Base-by-base conservation (phyloP, 176 grass and related monocot genomes). In the Phragmites australis region DNA sequence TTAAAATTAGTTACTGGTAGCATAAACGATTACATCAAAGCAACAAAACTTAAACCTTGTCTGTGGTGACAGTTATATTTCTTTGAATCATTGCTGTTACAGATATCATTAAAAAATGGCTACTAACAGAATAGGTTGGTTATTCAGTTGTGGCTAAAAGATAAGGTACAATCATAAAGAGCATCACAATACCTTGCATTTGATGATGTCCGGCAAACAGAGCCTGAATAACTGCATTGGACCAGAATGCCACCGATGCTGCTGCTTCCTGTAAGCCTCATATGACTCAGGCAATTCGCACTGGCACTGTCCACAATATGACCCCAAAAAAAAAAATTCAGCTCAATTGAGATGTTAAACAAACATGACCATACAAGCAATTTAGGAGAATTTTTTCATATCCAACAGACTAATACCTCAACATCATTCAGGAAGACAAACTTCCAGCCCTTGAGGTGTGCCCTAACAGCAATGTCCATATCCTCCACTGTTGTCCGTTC, bases 151-250 rank as follows among this genome's bases (percentile, higher is more conserved):
- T 2, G 5, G 1, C 59, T 48, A 65, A 43, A 17, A 37, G 21
- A 79, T 44, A 34, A 45, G 27, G 7, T 18, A 25, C 58, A 48
- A 30, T 3, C 43, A 54, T 76, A 31, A 70, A 45, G 23, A 79
- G 43, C 27, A 66, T 40, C 56, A 42, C 50, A 54, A 48, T 84
- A 99, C 97, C 97, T 99, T 91, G 58, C 90, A 88, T 70, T 75
- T 80, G 64, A 99, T 93, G 49, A 99, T 99, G 40, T 96, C 90
- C 0, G 97, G 93, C 55, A 93, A 90, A 85, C 97, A 96, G 17
- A 99, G 89, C 72, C 97, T 96, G 58, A 99, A 99, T 48, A 99
- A 80, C 56, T 96, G 97, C 97, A 99, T 99, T 72, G 97, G 97
- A 51, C 97, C 97, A 0, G 97, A 99, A 87, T 99, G 97, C 97